Percentiles rank a stretch among this genome's conserved stretches.
Conservation (phyloP, 306 rosid species). For the Trifolium subterraneum region DNA sequence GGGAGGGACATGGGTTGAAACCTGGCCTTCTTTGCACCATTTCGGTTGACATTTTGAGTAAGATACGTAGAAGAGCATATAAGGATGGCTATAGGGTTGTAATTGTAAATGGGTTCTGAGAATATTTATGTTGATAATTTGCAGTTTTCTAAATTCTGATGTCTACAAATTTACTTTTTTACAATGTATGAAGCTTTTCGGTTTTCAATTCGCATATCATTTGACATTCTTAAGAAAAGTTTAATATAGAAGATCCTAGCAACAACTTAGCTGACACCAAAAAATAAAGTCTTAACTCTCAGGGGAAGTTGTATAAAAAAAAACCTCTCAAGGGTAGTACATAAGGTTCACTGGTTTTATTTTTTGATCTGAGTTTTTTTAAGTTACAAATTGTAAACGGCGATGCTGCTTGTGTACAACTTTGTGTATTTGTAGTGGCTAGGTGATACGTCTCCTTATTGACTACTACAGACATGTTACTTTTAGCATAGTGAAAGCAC, state of each 20-base stretch:
- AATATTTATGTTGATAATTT: background rate
- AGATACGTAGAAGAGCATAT: background rate
- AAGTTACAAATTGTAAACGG: background rate
- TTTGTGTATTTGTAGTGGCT: background rate
- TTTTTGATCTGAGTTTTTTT: background rate
- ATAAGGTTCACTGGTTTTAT: background rate
- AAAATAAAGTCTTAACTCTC: too few relatives aligned
- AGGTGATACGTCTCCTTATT: background rate
- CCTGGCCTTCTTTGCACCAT: background rate
- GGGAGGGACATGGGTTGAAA: conserved; percentile 20
- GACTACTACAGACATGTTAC: conserved; percentile 7
- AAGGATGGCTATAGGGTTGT: background rate
- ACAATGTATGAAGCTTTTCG: background rate
- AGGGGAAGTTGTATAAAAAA: too few relatives aligned
- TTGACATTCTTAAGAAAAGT: background rate
- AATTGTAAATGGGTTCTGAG: background rate
- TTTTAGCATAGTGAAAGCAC: background rate
- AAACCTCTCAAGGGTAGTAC: too few relatives aligned
- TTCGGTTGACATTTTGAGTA: conserved; percentile 13
- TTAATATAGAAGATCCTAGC: background rate
- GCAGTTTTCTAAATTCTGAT: conserved; percentile 11
- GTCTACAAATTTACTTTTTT: background rate
- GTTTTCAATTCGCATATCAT: conserved; percentile 1
- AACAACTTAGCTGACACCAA: background rate
- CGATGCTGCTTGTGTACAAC: background rate